A percentile compares a stretch with the other conserved stretches of the same genome.
Evolutionary conservation across 768 basidiomycete species (phyloP).

Genomic region (Lactarius evosmus): DNA sequence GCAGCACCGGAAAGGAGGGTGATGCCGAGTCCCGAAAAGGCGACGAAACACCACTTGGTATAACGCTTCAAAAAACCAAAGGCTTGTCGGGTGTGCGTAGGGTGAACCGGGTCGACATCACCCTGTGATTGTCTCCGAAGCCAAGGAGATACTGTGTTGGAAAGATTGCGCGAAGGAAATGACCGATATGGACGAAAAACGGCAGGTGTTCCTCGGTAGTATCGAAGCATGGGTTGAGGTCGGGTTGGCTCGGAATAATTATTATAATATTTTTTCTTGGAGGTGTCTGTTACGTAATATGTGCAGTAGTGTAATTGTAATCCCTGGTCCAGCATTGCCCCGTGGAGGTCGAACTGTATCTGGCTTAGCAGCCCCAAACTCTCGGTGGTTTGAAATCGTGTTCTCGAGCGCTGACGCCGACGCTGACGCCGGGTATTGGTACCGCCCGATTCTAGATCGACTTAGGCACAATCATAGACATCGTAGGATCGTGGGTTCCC

Average conservation of each 20-base stretch:
- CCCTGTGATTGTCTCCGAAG: constrained; percentile 8
- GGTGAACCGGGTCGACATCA: constrained; percentile 36
- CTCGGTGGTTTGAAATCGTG: not conserved
- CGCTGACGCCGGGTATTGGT: not conserved
- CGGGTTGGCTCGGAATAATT: not conserved
- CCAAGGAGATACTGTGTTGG: constrained; percentile 18
- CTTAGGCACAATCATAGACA: not conserved
- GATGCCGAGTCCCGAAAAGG: constrained; percentile 42
- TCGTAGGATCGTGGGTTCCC: not conserved
- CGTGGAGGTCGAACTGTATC: not conserved
- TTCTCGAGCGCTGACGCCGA: not conserved
- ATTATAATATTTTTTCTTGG: not conserved
- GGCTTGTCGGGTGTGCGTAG: constrained; percentile 39
- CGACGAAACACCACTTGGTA: constrained; percentile 48
- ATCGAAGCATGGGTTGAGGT: constrained; percentile 7
- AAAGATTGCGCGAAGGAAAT: not conserved
- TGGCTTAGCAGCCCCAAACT: not conserved
- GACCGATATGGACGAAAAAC: not conserved
- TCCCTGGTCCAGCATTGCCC: not conserved
- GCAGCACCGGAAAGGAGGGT: constrained; percentile 51
- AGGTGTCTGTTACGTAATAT: not conserved
- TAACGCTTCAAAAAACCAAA: constrained; percentile 46
- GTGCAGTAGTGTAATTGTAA: not conserved
- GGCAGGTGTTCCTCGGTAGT: not conserved
- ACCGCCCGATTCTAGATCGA: not conserved